These are phyloP conservation scores for Fraxinus greggii DNA, from an alignment of 305 asterid species.

Conservation along the genomic window DNA sequence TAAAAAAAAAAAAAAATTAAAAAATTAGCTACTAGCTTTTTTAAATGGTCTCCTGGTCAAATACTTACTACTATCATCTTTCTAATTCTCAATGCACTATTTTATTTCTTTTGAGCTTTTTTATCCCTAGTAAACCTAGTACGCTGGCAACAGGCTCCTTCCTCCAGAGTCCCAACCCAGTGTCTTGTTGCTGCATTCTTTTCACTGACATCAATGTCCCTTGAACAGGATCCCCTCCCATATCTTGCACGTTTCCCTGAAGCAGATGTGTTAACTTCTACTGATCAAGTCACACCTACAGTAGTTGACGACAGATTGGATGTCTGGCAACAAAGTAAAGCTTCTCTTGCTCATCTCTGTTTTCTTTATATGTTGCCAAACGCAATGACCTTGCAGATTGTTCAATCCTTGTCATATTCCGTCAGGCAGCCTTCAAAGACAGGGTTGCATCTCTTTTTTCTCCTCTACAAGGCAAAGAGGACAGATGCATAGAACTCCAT, in stretches of 20 bases:
- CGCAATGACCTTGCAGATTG: background rate
- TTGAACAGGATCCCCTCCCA: conserved; percentile 89
- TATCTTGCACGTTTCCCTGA: conserved; percentile 91
- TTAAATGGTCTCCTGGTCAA: background rate
- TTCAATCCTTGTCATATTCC: background rate
- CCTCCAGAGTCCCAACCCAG: background rate
- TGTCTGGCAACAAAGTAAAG: conserved; percentile 78
- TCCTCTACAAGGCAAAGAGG: conserved; percentile 12
- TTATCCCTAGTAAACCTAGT: background rate
- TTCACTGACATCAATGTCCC: conserved; percentile 30
- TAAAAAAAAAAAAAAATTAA: background rate
- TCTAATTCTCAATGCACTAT: background rate
- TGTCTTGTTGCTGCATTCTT: conserved; percentile 16
- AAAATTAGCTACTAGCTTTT: background rate
- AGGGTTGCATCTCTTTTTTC: conserved; percentile 3
- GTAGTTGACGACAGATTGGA: conserved; percentile 91
- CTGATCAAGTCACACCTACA: conserved; percentile 88
- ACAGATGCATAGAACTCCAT: conserved; percentile 10
- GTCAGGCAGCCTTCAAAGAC: background rate
- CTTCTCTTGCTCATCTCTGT: conserved; percentile 23
- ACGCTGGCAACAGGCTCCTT: background rate
- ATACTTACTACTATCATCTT: background rate
- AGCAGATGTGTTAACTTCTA: conserved; percentile 95
- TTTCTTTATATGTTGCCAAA: background rate
- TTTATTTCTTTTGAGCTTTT: conserved; percentile 3